Conservation (phyloP, 73 alveolate species). For the Tetrahymena thermophila region DNA sequence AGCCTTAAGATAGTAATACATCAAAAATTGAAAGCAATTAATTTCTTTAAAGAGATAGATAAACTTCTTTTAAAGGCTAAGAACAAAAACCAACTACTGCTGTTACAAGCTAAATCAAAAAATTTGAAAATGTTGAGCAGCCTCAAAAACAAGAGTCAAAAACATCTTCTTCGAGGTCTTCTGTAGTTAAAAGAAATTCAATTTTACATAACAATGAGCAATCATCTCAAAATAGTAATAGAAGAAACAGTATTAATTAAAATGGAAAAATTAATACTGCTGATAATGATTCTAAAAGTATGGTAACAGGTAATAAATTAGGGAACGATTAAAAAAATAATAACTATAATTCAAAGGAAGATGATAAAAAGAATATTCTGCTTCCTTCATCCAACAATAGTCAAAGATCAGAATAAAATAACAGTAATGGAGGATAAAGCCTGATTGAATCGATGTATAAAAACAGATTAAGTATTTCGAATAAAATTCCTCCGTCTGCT, state of each 20-base stretch:
- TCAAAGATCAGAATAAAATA: not conserved
- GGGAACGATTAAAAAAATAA: not conserved
- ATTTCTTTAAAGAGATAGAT: not conserved
- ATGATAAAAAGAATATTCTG: not conserved
- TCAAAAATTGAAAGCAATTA: not conserved
- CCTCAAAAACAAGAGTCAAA: not conserved
- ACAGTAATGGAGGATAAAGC: not conserved
- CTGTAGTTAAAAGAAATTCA: not conserved
- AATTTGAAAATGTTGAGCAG: not conserved
- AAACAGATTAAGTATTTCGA: not conserved
- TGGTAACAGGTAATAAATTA: not conserved
- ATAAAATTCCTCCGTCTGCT: not conserved
- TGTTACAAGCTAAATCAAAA: not conserved
- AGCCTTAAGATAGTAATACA: not conserved
- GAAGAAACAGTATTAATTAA: not conserved
- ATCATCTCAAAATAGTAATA: not conserved
- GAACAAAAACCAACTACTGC: not conserved
- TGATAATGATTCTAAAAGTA: not conserved
- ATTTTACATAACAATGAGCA: not conserved
- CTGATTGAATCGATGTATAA: not conserved
- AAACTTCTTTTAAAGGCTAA: not conserved
- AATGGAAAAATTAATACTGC: not conserved
- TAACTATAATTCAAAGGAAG: not conserved
- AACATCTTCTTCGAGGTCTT: not conserved
- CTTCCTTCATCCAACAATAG: not conserved